These are phyloP conservation scores for Agrocybe pediades DNA, from an alignment of 768 basidiomycete species.

Conservation along the genomic window DNA sequence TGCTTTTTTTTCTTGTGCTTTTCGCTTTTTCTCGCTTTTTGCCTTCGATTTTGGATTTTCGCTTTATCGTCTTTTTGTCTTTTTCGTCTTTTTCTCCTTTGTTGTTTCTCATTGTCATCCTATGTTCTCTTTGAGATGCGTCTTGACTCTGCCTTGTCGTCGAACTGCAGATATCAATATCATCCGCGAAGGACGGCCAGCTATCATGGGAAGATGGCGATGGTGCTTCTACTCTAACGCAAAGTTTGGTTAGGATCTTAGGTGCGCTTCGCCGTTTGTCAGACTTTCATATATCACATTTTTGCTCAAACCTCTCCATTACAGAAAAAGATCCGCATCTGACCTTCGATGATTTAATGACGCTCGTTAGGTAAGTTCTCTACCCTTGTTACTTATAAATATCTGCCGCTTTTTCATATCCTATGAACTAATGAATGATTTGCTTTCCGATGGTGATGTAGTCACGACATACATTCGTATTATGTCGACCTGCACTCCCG, in stretches of 20 bases:
- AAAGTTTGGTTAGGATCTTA: conserved; percentile 21
- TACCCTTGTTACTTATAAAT: background rate
- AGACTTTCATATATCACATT: no score
- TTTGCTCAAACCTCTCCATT: background rate
- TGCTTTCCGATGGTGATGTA: conserved; percentile 6
- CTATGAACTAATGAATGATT: no score
- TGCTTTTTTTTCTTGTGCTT: background rate
- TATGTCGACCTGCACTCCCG: conserved; percentile 29
- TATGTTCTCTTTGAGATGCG: no score
- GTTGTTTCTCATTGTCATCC: no score
- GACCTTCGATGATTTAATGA: conserved; percentile 28
- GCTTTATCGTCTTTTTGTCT: background rate
- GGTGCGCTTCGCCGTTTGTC: conserved; percentile 11
- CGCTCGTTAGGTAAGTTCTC: conserved; percentile 25
- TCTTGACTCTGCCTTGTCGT: no score
- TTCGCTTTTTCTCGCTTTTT: background rate
- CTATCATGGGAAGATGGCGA: conserved; percentile 36
- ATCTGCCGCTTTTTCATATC: no score
- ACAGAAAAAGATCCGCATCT: conserved; percentile 31
- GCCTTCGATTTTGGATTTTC: no score
- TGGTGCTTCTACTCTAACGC: conserved; percentile 38
- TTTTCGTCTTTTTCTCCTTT: background rate
- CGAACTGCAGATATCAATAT: conserved; percentile 33
- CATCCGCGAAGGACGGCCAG: conserved; percentile 39
- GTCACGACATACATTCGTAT: conserved; percentile 33